phyloP scores from a whole-genome alignment of 805 yeast genomes.

The Clavispora phyllophila region DNA sequence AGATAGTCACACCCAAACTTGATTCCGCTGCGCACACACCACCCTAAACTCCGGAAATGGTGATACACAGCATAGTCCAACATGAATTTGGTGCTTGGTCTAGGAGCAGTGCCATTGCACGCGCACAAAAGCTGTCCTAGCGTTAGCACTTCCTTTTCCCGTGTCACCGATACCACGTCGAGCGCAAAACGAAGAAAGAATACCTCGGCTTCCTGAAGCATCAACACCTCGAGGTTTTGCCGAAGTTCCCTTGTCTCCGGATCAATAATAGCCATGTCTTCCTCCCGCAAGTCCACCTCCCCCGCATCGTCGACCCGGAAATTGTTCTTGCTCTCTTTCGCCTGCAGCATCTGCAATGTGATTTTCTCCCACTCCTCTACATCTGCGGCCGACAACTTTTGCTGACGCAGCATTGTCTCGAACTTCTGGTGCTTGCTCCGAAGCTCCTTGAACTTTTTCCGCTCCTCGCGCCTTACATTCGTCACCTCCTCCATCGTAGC shows the following conservation, averaged over 20 bases:
- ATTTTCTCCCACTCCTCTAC: conserved; percentile 16
- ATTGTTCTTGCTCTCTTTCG: conserved; percentile 2
- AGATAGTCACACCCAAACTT: conserved; percentile 88
- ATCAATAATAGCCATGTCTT: conserved; percentile 16
- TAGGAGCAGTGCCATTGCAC: conserved; percentile 15
- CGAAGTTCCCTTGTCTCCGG: conserved; percentile 11
- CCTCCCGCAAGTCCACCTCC: conserved; percentile 2
- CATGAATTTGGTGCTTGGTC: conserved; percentile 31
- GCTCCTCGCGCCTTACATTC: conserved; percentile 59
- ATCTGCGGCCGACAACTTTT: conserved; percentile 21
- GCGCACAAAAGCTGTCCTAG: conserved; percentile 20
- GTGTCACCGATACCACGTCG: conserved; percentile 38
- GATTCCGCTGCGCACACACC: conserved; percentile 91
- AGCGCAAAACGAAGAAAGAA: conserved; percentile 62
- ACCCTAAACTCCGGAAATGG: conserved; percentile 81
- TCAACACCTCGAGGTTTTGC: conserved; percentile 44
- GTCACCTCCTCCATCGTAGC: conserved; percentile 74
- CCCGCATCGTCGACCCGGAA: background rate
- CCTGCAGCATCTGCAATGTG: conserved; percentile 7
- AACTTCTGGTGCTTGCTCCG: conserved; percentile 48
- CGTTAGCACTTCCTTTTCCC: conserved; percentile 2
- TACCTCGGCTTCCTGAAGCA: conserved; percentile 71
- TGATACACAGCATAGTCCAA: conserved; percentile 70
- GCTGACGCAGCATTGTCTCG: conserved; percentile 43
- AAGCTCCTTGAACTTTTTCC: conserved; percentile 65